Base-by-base conservation (phyloP, 2,329 filamentous ascomycete species). In the Plectosphaerella cucumerina region DNA sequence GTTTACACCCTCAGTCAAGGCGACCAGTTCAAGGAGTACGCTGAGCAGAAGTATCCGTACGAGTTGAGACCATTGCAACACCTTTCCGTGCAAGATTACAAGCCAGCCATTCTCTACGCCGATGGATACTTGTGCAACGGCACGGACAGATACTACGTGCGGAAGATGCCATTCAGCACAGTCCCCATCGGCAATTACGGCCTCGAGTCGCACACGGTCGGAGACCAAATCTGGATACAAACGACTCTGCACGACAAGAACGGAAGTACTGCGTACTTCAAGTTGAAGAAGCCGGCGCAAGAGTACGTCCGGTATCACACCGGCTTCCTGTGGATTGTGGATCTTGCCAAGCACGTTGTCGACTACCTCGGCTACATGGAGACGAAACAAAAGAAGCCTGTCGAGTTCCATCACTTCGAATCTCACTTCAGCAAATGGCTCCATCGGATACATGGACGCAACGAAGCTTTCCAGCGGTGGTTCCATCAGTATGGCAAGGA, bases 141-240 rank as follows among this genome's bases (percentile, higher is more conserved):
- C 0, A 58, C 65, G 1, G 50, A 31, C 18, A 62, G 49, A 4
- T 69, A 70, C 39, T 88, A 79, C 50, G 73, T 93, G 0, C 66
- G 78, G 44, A 67, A 63, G 0, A 70, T 89, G 0, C 69, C 73
- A 0, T 87, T 93, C 44, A 60, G 67, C 0, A 70, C 76, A 1
- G 67, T 87, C 2, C 84, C 86, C 0, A 76, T 94, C 11, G 86
- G 83, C 2, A 83, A 84, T 23, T 90, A 91, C 60, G 81, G 80
- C 0, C 50, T 55, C 0, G 62, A 75, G 1, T 61, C 71, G 0
- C 63, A 74, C 20, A 74, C 77, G 0, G 74, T 84, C 3, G 70
- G 65, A 3, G 71, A 72, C 9, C 68, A 78, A 15, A 74, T 91
- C 1, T 92, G 85, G 78, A 75, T 93, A 2, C 77, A 81, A 17